phyloP scores from a whole-genome alignment of 257 asterid species.

The Solanum pennellii region DNA sequence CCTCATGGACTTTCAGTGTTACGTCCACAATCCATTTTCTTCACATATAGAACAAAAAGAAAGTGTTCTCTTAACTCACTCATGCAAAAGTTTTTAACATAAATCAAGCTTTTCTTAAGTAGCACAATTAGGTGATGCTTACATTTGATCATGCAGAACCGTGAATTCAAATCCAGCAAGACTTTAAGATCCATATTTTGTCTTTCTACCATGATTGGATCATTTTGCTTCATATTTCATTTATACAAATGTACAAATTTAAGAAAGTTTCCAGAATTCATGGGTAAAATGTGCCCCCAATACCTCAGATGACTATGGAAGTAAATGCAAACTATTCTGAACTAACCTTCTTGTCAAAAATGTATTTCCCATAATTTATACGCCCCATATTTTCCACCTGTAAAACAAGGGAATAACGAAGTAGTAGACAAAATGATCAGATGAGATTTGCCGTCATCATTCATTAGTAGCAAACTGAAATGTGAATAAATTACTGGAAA shows the following conservation, averaged over 20 bases:
- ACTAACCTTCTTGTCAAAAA: constrained; percentile 78
- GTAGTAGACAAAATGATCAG: neutral
- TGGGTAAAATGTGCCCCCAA: neutral
- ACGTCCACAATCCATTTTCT: neutral
- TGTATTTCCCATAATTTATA: constrained; percentile 65
- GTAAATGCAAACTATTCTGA: neutral
- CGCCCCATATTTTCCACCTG: constrained; percentile 99
- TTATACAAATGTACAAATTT: neutral
- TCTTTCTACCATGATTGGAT: neutral
- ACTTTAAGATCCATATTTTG: neutral
- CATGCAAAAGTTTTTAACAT: neutral
- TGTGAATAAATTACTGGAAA: neutral
- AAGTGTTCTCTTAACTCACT: neutral
- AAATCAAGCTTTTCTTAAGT: neutral
- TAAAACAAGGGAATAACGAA: constrained; percentile 6
- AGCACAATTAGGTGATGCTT: neutral
- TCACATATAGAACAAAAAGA: neutral
- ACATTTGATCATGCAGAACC: neutral
- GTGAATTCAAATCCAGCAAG: neutral
- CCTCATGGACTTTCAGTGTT: neutral
- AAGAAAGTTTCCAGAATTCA: neutral
- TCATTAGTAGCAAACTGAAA: neutral
- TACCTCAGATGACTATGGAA: neutral
- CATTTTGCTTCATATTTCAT: neutral
- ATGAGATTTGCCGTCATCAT: neutral